Percentiles rank a stretch among this genome's conserved stretches.
Conservation (phyloP, 2,329 filamentous ascomycete genomes). For the Zelopaecilomyces penicillatus region DNA sequence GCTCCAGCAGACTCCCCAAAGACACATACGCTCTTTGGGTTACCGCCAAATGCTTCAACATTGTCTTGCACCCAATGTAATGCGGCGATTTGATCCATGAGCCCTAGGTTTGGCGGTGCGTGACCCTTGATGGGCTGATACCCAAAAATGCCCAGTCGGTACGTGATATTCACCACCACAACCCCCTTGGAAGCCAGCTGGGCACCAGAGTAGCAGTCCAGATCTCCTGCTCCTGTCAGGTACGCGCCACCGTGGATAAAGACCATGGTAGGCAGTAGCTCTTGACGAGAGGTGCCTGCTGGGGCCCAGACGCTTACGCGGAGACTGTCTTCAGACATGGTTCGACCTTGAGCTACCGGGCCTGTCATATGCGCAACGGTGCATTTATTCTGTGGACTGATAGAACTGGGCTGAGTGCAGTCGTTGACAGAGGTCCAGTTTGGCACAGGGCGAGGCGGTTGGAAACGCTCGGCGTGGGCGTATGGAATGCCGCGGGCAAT, state of each 20-base stretch:
- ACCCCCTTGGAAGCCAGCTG: conserved; percentile 9
- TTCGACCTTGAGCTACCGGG: conserved; percentile 3
- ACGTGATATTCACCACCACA: conserved; percentile 28
- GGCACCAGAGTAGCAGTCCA: conserved; percentile 9
- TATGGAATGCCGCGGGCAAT: conserved; percentile 10
- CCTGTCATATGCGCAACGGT: conserved; percentile 9
- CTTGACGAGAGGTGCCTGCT: not conserved
- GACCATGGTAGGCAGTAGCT: conserved; percentile 18
- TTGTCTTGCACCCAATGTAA: conserved; percentile 56
- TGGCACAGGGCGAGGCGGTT: conserved; percentile 3
- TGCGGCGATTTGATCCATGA: conserved; percentile 51
- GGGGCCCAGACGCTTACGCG: conserved; percentile 10
- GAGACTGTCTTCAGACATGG: conserved; percentile 10
- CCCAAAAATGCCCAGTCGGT: conserved; percentile 27
- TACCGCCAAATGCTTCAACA: conserved; percentile 56
- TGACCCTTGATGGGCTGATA: conserved; percentile 14
- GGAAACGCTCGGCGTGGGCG: conserved; percentile 10
- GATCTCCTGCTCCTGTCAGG: conserved; percentile 8
- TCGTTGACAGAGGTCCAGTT: conserved; percentile 7
- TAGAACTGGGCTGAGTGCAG: conserved; percentile 9
- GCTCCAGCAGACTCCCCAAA: conserved; percentile 51
- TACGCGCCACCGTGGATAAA: conserved; percentile 18
- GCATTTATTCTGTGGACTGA: conserved; percentile 12
- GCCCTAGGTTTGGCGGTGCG: conserved; percentile 42
- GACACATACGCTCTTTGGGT: conserved; percentile 53